Evolutionary conservation across 805 yeast genomes (phyloP).

Genomic region (Komagataella kurtzmanii): DNA sequence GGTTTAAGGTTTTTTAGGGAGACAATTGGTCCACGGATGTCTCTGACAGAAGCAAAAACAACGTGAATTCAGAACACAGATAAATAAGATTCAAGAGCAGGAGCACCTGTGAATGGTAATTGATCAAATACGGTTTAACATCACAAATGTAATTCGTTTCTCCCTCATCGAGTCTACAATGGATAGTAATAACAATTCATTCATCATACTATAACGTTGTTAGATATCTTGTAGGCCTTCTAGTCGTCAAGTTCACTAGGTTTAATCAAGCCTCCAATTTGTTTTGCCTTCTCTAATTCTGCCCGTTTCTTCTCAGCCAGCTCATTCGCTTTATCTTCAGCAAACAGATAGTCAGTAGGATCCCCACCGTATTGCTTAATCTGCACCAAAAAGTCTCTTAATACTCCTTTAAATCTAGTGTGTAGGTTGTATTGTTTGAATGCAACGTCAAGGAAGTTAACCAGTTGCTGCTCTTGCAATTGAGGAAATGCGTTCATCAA

Average conservation of each 20-base stretch:
- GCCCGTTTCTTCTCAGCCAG: conserved; percentile 49
- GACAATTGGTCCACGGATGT: too few relatives aligned
- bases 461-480: conserved; percentile 69
- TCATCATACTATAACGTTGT: neutral
- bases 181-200: neutral
- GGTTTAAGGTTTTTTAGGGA: too few relatives aligned
- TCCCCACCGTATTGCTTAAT: conserved; percentile 94
- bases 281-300: conserved; percentile 71
- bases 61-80: neutral
- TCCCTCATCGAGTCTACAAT: neutral
- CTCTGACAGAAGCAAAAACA: too few relatives aligned
- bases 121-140: too few relatives aligned
- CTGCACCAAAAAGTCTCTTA: conserved; percentile 93
- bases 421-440: conserved; percentile 63
- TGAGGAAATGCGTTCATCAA: conserved; percentile 87
- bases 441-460: conserved; percentile 69
- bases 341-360: conserved; percentile 85
- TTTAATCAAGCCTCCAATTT: conserved; percentile 86
- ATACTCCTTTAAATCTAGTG: conserved; percentile 62
- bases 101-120: neutral
- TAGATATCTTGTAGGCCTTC: neutral
- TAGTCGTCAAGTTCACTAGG: conserved; percentile 86
- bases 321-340: conserved; percentile 83
- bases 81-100: neutral
- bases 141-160: neutral